Evolutionary conservation across 177 flowering plant genomes (phyloP).

Genomic region (Vitis hybrid): DNA sequence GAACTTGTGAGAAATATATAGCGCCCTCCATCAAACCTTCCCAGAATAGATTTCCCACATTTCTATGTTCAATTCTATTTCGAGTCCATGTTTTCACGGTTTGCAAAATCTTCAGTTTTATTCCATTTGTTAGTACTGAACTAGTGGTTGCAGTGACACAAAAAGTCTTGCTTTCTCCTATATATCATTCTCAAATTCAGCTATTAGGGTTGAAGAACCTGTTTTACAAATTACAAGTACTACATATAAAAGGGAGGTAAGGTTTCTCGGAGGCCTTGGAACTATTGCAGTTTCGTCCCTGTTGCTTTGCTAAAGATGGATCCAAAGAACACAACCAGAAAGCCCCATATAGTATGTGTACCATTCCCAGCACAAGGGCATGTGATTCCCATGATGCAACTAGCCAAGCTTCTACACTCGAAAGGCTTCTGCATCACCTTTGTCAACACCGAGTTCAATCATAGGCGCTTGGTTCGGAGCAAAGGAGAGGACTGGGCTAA

Average conservation of each 20-base stretch:
- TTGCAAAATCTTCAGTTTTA: no score
- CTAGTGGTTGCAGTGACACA: no score
- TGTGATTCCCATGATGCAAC: constrained; percentile 20
- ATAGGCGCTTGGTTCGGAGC: constrained; percentile 24
- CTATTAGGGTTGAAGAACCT: no score
- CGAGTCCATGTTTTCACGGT: no score
- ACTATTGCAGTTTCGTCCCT: background rate
- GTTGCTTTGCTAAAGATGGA: background rate
- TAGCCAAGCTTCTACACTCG: constrained; percentile 10
- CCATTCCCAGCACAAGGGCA: constrained; percentile 29
- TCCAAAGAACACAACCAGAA: background rate
- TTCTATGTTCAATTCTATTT: no score
- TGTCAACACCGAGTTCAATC: constrained; percentile 17
- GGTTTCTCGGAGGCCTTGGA: background rate
- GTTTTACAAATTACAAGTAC: background rate
- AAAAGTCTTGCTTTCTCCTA: no score
- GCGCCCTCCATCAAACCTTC: no score
- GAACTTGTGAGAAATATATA: no score
- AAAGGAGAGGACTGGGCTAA: constrained; percentile 18
- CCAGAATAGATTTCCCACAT: no score
- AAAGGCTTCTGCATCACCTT: constrained; percentile 22
- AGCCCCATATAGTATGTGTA: constrained; percentile 21
- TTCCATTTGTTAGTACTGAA: no score
- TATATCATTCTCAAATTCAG: no score
- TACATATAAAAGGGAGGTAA: background rate